Conservation (phyloP, 2,329 filamentous ascomycete species). For the Scytalidium sp. region DNA sequence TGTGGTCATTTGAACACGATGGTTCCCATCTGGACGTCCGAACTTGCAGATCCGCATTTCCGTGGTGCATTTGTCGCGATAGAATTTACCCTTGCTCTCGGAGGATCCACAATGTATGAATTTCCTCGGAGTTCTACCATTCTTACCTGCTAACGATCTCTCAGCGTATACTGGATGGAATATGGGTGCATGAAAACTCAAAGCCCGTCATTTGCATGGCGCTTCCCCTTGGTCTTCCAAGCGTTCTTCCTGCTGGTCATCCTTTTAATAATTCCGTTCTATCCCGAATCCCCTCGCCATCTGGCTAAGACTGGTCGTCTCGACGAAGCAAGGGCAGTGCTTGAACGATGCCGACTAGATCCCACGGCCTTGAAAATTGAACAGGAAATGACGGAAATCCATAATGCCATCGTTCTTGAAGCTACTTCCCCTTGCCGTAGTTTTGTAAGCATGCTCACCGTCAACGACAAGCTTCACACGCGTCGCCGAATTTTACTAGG, state of each 20-base stretch:
- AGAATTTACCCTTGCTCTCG: slow-evolving; percentile 57
- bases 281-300: slow-evolving; percentile 36
- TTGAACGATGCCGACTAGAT: slow-evolving; percentile 10
- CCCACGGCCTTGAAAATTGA: slow-evolving; percentile 32
- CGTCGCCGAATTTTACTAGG: slow-evolving; percentile 46
- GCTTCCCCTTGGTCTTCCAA: slow-evolving; percentile 47
- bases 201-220: slow-evolving; percentile 41
- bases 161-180: slow-evolving; percentile 27
- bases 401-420: slow-evolving; percentile 22
- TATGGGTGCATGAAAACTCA: slow-evolving; percentile 23
- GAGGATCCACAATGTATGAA: slow-evolving; percentile 17
- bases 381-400: slow-evolving; percentile 21
- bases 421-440: slow-evolving; percentile 17
- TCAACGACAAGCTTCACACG: slow-evolving; percentile 6
- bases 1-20: slow-evolving; percentile 70
- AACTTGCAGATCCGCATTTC: slow-evolving; percentile 63
- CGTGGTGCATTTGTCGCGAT: slow-evolving; percentile 63
- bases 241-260: slow-evolving; percentile 41
- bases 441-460: slow-evolving; percentile 21
- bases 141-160: not conserved
- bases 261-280: slow-evolving; percentile 30
- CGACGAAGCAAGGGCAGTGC: slow-evolving; percentile 16
- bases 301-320: slow-evolving; percentile 20
- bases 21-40: slow-evolving; percentile 69
- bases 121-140: not conserved